Conservation (phyloP, 345 rosid genomes). For the Eucalyptus victrix region DNA sequence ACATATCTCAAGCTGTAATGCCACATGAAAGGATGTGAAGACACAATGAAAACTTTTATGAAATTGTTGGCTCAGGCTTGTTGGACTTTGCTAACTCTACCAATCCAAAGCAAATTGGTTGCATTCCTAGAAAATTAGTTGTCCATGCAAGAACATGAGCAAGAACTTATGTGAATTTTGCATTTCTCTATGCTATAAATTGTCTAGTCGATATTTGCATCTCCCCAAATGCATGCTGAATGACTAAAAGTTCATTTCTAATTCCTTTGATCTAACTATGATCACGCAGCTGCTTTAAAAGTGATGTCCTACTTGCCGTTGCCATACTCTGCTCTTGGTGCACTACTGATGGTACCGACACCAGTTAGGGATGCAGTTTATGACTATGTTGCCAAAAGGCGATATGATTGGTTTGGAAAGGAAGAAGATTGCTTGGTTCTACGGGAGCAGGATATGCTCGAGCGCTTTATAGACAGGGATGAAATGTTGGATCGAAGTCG, state of each 20-base stretch:
- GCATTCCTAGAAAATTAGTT: neutral
- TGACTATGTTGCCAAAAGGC: slow-evolving; percentile 60
- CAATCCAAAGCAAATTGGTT: neutral
- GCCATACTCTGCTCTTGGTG: slow-evolving; percentile 66
- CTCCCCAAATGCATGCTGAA: neutral
- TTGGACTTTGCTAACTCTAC: neutral
- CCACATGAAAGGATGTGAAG: neutral
- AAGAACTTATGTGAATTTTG: neutral
- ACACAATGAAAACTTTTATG: neutral
- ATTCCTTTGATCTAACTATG: neutral
- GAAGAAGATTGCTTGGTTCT: slow-evolving; percentile 60
- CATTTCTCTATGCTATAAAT: neutral
- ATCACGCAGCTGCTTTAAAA: slow-evolving; percentile 64
- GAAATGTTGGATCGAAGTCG: slow-evolving; percentile 31
- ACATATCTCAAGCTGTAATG: neutral
- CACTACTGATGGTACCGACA: slow-evolving; percentile 41
- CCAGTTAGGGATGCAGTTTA: slow-evolving; percentile 70
- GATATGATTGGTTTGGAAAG: slow-evolving; percentile 76
- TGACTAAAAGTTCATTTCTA: neutral
- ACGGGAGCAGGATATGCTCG: slow-evolving; percentile 54
- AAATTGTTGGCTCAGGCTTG: neutral
- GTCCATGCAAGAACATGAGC: neutral
- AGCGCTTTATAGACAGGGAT: slow-evolving; percentile 73
- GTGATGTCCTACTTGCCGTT: slow-evolving; percentile 65
- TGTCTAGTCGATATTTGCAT: neutral